Evolutionary conservation across 2,329 filamentous ascomycete species (phyloP), one percentile per base, ranked within the genome.

Genomic region (Trichoderma gracile): DNA sequence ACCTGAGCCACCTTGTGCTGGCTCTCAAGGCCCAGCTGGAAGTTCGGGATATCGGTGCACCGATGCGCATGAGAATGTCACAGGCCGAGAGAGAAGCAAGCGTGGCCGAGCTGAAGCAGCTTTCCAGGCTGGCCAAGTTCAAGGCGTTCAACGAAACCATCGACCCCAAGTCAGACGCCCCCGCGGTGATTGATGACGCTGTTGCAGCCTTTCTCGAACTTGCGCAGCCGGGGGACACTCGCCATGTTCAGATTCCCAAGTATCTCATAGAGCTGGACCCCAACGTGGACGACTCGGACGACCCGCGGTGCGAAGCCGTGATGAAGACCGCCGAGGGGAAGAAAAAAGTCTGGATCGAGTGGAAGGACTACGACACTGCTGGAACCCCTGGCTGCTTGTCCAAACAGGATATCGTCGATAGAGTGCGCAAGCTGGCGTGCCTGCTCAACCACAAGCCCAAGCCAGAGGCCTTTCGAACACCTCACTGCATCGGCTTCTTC

Each of bases 401-500:
- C 15, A 80, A 79, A 63, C 68, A 73, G 3, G 74, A 79, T 17
- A 80, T 81, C 49, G 69, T 80, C 23, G 77, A 81, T 38, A 72
- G 80, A 23, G 78, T 82, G 2, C 73, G 75, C n/a, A 81, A 80
- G 66, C 74, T 84, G 7, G 80, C 80, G n/a, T 76, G 78, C 5
- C 70, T 84, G 19, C 74, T 84, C 7, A 78, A 81, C 63, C 78
- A 81, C 66, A 75, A 71, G 5, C 78, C 80, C 2, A 82, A 82
- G 54, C 81, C 81, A 1, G 76, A 80, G 54, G 78, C 79, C 0
- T 84, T 84, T 66, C 73, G 80, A 15, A 80, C 81, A 3, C 82
- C 81, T 3, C 78, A 81, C 49, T 84, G 82, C 63, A 71, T 84
- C 0, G 82, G 82, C 6, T 84, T 80, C 70, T 82, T 83, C 50